These are phyloP conservation scores for Lophium mytilinum DNA, from an alignment of 495 filamentous ascomycete genomes.

Conservation along the genomic window DNA sequence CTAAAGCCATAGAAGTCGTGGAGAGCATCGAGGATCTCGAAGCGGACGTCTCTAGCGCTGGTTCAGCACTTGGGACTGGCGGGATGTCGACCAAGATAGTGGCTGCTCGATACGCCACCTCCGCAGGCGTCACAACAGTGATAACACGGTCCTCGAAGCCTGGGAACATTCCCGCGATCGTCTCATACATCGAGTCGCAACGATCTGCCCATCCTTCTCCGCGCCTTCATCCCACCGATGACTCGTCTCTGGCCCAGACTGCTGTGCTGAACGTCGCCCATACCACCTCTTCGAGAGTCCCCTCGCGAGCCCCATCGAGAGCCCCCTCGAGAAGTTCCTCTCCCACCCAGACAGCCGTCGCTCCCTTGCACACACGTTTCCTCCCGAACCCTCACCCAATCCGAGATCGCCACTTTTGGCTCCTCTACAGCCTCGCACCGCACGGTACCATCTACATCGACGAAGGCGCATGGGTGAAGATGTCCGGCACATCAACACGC, in stretches of 20 bases:
- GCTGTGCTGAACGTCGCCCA: slow-evolving; percentile 10
- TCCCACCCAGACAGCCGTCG: neutral
- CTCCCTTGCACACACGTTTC: slow-evolving; percentile 88
- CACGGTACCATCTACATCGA: slow-evolving; percentile 92
- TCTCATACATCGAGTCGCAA: slow-evolving; percentile 62
- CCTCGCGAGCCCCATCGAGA: neutral
- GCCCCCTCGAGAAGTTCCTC: slow-evolving; percentile 16
- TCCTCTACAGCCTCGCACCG: slow-evolving; percentile 86
- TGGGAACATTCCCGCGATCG: slow-evolving; percentile 83
- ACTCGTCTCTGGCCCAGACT: slow-evolving; percentile 10
- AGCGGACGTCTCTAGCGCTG: slow-evolving; percentile 85
- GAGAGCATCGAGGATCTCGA: slow-evolving; percentile 79
- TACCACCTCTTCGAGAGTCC: neutral
- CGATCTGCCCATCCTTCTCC: slow-evolving; percentile 17
- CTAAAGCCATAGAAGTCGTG: slow-evolving; percentile 83
- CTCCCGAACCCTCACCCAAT: slow-evolving; percentile 80
- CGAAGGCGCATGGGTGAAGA: slow-evolving; percentile 70
- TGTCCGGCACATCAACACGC: slow-evolving; percentile 56
- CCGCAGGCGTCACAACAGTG: slow-evolving; percentile 89
- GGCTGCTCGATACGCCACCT: slow-evolving; percentile 85
- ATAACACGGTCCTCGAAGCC: slow-evolving; percentile 89
- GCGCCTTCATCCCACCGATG: slow-evolving; percentile 15
- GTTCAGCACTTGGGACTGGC: slow-evolving; percentile 85
- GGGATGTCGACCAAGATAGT: slow-evolving; percentile 98
- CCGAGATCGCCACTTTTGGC: slow-evolving; percentile 91